Percentiles rank a stretch among this genome's conserved stretches.
phyloP scores from a whole-genome alignment of 768 basidiomycete species.

The Auricularia cornea region DNA sequence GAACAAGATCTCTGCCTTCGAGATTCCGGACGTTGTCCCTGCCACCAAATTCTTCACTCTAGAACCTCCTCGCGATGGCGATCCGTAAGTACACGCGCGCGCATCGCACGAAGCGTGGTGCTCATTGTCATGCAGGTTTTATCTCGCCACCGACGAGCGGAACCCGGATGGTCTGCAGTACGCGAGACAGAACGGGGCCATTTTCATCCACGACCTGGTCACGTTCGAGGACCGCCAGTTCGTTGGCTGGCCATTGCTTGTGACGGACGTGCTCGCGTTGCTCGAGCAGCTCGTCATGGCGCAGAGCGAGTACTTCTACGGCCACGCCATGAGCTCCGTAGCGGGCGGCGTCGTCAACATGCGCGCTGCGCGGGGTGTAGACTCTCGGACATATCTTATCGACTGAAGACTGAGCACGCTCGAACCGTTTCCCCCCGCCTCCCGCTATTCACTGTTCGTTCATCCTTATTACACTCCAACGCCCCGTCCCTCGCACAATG shows the following conservation, averaged over 20 bases:
- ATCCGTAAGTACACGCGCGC: background rate
- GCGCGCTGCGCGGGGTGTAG: constrained; percentile 29
- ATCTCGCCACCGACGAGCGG: constrained; percentile 33
- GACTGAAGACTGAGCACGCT: constrained; percentile 19
- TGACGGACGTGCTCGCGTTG: constrained; percentile 35
- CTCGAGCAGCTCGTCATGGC: constrained; percentile 34
- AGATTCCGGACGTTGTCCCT: background rate
- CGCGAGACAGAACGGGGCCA: constrained; percentile 27
- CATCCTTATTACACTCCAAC: background rate
- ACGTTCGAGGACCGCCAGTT: constrained; percentile 31
- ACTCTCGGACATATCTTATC: constrained; percentile 25
- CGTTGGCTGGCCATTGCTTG: constrained; percentile 34
- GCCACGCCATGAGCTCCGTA: constrained; percentile 30
- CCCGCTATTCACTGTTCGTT: too few species aligned
- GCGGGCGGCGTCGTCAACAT: constrained; percentile 32
- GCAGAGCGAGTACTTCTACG: constrained; percentile 30
- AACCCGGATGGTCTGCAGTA: constrained; percentile 22
- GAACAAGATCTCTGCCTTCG: background rate
- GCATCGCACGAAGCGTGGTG: background rate
- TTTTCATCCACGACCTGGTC: constrained; percentile 35
- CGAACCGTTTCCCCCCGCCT: background rate
- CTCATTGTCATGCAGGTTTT: background rate
- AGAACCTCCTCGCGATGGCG: background rate
- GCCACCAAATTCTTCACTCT: background rate
- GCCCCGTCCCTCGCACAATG: background rate